These are phyloP conservation scores for Penicillium odoratum DNA, from an alignment of 495 filamentous ascomycete species.

Conservation along the genomic window DNA sequence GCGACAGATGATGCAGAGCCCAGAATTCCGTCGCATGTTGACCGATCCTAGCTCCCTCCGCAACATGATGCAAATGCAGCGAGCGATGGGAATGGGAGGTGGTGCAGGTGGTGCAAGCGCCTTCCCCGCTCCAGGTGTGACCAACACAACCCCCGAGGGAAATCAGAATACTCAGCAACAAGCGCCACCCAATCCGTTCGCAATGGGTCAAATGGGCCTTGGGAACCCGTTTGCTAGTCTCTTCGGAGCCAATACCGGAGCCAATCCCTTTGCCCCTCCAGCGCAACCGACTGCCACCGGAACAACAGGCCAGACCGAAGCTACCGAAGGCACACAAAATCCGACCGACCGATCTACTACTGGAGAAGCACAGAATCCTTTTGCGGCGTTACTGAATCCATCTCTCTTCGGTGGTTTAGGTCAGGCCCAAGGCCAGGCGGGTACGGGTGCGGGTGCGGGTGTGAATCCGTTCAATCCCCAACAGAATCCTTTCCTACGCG, in stretches of 20 bases:
- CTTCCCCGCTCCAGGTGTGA: constrained; percentile 88
- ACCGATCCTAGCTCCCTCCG: constrained; percentile 86
- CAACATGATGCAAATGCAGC: constrained; percentile 75
- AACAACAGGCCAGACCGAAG: constrained; percentile 26
- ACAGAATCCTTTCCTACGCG: constrained; percentile 48
- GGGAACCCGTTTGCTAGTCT: constrained; percentile 67
- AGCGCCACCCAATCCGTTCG: constrained; percentile 39
- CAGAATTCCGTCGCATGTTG: constrained; percentile 89
- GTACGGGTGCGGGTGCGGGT: constrained; percentile 33
- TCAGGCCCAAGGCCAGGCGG: constrained; percentile 24
- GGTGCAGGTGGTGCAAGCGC: constrained; percentile 49
- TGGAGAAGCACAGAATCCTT: constrained; percentile 50
- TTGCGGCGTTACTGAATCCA: constrained; percentile 52
- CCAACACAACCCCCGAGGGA: constrained; percentile 63
- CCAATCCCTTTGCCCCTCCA: constrained; percentile 14
- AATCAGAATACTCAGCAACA: constrained; percentile 43
- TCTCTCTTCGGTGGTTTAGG: constrained; percentile 34
- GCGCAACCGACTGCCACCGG: constrained; percentile 20
- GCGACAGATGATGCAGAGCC: constrained; percentile 80
- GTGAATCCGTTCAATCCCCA: constrained; percentile 50
- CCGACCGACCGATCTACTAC: constrained; percentile 29
- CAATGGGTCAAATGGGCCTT: constrained; percentile 18
- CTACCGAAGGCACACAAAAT: constrained; percentile 18
- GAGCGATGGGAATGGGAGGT: constrained; percentile 61
- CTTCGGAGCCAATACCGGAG: constrained; percentile 5